Conservation (phyloP, 768 basidiomycete genomes). For the Asterophora parasitica region DNA sequence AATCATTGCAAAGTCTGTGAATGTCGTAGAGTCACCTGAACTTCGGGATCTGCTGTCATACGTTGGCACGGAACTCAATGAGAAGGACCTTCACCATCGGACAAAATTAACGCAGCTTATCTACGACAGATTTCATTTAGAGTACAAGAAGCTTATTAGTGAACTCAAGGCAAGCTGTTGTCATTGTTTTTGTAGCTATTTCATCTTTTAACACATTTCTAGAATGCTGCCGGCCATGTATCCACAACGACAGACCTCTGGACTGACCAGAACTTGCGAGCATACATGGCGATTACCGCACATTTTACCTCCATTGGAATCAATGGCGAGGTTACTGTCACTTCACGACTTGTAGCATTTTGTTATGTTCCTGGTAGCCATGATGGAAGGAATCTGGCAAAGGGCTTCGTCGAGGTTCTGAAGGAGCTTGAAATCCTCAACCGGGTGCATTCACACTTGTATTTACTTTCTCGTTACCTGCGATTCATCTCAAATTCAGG, state of each 20-base stretch:
- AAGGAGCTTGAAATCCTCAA: conserved; percentile 4
- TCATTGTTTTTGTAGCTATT: too few relatives aligned
- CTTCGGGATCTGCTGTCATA: conserved; percentile 23
- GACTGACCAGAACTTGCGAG: conserved; percentile 10
- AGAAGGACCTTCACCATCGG: conserved; percentile 24
- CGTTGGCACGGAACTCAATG: conserved; percentile 17
- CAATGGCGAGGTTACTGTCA: conserved; percentile 10
- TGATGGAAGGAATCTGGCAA: conserved; percentile 11
- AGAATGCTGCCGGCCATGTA: conserved; percentile 18
- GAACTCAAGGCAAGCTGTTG: conserved; percentile 12
- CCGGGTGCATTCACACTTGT: neutral
- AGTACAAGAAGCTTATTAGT: conserved; percentile 14
- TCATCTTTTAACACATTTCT: neutral
- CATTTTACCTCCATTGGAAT: conserved; percentile 9
- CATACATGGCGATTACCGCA: conserved; percentile 18
- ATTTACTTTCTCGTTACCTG: neutral
- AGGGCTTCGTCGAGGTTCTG: conserved; percentile 10
- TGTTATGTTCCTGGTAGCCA: conserved; percentile 10
- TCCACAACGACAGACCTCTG: conserved; percentile 18
- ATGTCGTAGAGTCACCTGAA: conserved; percentile 22
- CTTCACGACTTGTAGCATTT: conserved; percentile 17
- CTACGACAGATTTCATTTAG: conserved; percentile 8
- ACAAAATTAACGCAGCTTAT: conserved; percentile 22
- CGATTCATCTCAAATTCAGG: conserved; percentile 6
- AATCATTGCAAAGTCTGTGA: conserved; percentile 19